Base-by-base conservation (phyloP, 2,329 filamentous ascomycete species). In the Penicillium janthinellum region DNA sequence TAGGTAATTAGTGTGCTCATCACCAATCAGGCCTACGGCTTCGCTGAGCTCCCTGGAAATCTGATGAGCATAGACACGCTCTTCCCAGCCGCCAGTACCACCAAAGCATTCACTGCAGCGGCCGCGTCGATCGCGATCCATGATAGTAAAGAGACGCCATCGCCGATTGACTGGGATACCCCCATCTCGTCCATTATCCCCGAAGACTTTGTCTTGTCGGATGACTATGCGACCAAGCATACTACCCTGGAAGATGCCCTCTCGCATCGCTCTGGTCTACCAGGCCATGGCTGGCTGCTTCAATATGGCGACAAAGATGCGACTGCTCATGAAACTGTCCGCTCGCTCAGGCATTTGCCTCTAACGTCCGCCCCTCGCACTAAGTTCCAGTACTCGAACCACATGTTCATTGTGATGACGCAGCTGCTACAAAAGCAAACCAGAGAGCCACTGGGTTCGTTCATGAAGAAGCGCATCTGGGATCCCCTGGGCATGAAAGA, bases 181-280 rank as follows among this genome's bases (percentile, higher is more conserved):
- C 71, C 72, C 2, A 64, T 81, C 5, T 67, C 69, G 12, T 64
- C 70, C 11, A 49, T 80, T 15, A 71, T 79, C 34, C 71, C 68
- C 11, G 70, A 73, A 12, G 73, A 74, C 37, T 75, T 76, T 51
- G 68, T 72, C 17, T 61, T 76, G 0, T 56, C 64, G 6, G 64
- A 72, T 12, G 63, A 67, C 14, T 63, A 71, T 44, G 67, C 66
- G 7, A 74, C 73, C 10, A 52, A 55, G 17, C 62, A 70, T 48
- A 67, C 66, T 2, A 75, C 73, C 1, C 54, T 75, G 28, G 73
- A 76, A 63, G 73, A 76, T 50, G 69, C 71, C 15, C 64, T 75
- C 1, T 75, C 73, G 1, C 73, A 76, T 60, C 70, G 73, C 10
- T 67, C 72, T 12, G 73, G 73, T 0, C 48, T 73, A 14, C 63